phyloP scores from a whole-genome alignment of 768 basidiomycete genomes.

The Multifurca ochricompacta region DNA sequence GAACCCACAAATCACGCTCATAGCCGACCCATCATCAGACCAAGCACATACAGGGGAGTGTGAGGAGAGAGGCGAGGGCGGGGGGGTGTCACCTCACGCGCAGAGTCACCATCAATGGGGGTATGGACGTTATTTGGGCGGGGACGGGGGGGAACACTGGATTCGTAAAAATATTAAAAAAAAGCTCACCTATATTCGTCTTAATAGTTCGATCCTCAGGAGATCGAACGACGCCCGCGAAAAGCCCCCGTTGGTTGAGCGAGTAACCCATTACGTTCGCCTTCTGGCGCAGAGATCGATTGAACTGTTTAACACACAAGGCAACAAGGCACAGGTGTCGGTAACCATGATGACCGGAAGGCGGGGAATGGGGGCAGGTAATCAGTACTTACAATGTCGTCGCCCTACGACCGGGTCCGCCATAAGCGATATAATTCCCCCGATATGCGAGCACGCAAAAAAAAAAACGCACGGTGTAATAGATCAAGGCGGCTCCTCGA shows the following conservation, averaged over 20 bases:
- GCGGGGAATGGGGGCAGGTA: too few relatives aligned
- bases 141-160: neutral
- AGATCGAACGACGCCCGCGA: constrained; percentile 62
- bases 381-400: constrained; percentile 64
- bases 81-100: too few relatives aligned
- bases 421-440: neutral
- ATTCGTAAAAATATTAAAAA: neutral
- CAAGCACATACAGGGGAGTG: too few relatives aligned
- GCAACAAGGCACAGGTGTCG: neutral
- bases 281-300: constrained; percentile 79
- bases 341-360: neutral
- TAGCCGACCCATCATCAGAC: neutral
- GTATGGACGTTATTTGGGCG: neutral
- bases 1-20: too few relatives aligned
- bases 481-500: constrained; percentile 81
- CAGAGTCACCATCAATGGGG: neutral
- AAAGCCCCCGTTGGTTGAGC: constrained; percentile 83
- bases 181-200: constrained; percentile 43
- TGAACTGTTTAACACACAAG: constrained; percentile 71
- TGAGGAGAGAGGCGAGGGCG: too few relatives aligned
- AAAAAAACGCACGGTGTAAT: constrained; percentile 72
- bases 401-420: constrained; percentile 44
- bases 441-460: too few relatives aligned
- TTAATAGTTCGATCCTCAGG: constrained; percentile 54
- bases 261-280: constrained; percentile 76